phyloP scores from a whole-genome alignment of 345 rosid species.

The Arabidopsis suecica region DNA sequence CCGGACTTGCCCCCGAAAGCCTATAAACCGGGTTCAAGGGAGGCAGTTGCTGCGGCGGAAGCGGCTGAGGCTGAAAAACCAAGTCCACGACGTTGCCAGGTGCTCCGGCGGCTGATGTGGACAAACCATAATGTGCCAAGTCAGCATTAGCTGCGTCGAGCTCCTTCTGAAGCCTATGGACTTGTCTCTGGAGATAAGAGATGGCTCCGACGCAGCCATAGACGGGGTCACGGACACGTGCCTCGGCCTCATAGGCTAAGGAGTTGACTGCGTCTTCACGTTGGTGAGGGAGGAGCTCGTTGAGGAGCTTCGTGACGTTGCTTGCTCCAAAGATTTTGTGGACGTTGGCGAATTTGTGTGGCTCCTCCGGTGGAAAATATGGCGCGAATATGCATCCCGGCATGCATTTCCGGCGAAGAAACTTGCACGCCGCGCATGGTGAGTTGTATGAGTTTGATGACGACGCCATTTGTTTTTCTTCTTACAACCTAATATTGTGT shows the following conservation, averaged over 20 bases:
- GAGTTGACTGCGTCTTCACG: conserved; percentile 96
- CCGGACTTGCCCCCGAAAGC: conserved; percentile 38
- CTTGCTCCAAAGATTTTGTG: conserved; percentile 99
- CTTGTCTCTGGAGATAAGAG: conserved; percentile 90
- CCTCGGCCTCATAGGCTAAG: conserved; percentile 94
- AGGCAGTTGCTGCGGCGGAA: conserved; percentile 32
- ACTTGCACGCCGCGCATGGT: conserved; percentile 98
- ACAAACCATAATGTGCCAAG: conserved; percentile 66
- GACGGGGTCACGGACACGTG: conserved; percentile 88
- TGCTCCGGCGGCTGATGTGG: conserved; percentile 42
- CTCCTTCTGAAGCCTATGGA: conserved; percentile 90
- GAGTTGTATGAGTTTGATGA: conserved; percentile 88
- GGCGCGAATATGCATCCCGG: conserved; percentile 96
- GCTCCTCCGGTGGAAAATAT: conserved; percentile 95
- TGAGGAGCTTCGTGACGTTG: conserved; percentile 89
- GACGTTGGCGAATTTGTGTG: conserved; percentile 89
- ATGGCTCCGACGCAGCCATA: conserved; percentile 92
- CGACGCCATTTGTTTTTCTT: conserved; percentile 34
- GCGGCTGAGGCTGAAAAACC: conserved; percentile 44
- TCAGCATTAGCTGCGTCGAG: conserved; percentile 87
- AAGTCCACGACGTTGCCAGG: conserved; percentile 38
- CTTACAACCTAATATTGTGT: conserved; percentile 22
- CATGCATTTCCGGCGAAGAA: conserved; percentile 88
- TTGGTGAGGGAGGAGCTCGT: conserved; percentile 88
- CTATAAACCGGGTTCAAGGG: conserved; percentile 33